A percentile compares a stretch with the other conserved stretches of the same genome.
Evolutionary conservation across 1,139 yeast genomes (phyloP).

Genomic region (Geotrichum restrictum): DNA sequence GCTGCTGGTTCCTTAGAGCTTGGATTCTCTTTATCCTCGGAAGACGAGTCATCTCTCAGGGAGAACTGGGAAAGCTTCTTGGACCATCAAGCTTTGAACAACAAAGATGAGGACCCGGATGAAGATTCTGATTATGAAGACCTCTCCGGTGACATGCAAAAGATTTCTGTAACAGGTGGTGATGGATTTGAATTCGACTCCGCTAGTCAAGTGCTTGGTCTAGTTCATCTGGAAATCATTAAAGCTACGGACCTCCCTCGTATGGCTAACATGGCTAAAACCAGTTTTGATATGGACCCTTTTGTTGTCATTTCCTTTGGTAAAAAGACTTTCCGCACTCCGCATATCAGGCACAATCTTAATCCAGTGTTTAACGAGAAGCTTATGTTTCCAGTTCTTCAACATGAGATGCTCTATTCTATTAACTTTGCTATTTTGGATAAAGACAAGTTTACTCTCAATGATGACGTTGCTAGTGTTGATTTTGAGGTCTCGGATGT

Average conservation of each 20-base stretch:
- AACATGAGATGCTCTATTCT: slow-evolving; percentile 61
- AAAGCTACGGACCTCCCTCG: slow-evolving; percentile 55
- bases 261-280: slow-evolving; percentile 45
- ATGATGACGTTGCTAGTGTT: slow-evolving; percentile 74
- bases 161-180: slow-evolving; percentile 6
- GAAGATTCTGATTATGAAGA: slow-evolving; percentile 16
- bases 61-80: slow-evolving; percentile 16
- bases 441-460: slow-evolving; percentile 74
- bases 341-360: slow-evolving; percentile 77
- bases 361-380: slow-evolving; percentile 81
- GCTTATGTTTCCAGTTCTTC: slow-evolving; percentile 70
- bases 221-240: slow-evolving; percentile 69
- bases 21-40: slow-evolving; percentile 2
- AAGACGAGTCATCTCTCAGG: background rate
- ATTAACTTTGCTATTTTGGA: slow-evolving; percentile 73
- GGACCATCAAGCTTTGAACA: background rate
- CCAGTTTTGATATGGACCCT: slow-evolving; percentile 94
- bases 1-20: slow-evolving; percentile 9
- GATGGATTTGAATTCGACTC: slow-evolving; percentile 36
- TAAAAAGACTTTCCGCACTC: slow-evolving; percentile 78
- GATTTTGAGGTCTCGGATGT: slow-evolving; percentile 52
- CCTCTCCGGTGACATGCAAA: slow-evolving; percentile 1
- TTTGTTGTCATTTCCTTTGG: slow-evolving; percentile 91
- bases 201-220: slow-evolving; percentile 57
- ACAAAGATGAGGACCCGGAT: slow-evolving; percentile 4